These are phyloP conservation scores for Populus nigra DNA, from an alignment of 345 rosid genomes.

Conservation along the genomic window DNA sequence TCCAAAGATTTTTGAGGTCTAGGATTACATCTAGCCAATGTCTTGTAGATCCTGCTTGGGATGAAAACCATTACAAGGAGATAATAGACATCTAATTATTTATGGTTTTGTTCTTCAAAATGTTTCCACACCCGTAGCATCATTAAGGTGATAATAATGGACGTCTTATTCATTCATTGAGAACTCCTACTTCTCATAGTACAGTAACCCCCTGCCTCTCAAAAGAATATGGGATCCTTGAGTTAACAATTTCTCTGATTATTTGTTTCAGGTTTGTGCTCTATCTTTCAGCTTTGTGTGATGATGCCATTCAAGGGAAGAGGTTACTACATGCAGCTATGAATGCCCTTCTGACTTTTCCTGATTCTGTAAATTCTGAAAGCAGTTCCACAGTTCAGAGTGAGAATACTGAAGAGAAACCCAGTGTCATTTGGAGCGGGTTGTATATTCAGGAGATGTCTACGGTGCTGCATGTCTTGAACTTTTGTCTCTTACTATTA, in stretches of 20 bases:
- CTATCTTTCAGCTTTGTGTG: slow-evolving; percentile 73
- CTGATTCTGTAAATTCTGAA: slow-evolving; percentile 34
- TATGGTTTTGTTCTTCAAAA: too few relatives aligned
- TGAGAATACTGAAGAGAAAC: slow-evolving; percentile 44
- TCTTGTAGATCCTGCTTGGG: background rate
- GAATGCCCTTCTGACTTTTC: slow-evolving; percentile 35
- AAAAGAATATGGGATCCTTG: background rate
- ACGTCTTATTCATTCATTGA: background rate
- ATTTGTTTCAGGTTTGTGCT: slow-evolving; percentile 66
- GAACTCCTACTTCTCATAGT: background rate
- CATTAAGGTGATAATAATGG: too few relatives aligned
- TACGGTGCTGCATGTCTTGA: slow-evolving; percentile 27
- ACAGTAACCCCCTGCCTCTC: background rate
- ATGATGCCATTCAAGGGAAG: slow-evolving; percentile 61
- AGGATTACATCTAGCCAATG: background rate
- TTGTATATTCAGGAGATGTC: slow-evolving; percentile 58
- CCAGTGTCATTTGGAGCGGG: slow-evolving; percentile 70
- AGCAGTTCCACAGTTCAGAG: slow-evolving; percentile 33
- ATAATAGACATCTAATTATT: too few relatives aligned
- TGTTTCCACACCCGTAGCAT: too few relatives aligned
- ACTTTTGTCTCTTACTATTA: background rate
- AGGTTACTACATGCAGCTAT: slow-evolving; percentile 51
- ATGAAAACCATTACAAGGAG: too few relatives aligned
- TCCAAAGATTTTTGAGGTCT: background rate
- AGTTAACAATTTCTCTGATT: background rate